Evolutionary conservation across 495 filamentous ascomycete genomes (phyloP).

Genomic region (Jackrogersella minutella): DNA sequence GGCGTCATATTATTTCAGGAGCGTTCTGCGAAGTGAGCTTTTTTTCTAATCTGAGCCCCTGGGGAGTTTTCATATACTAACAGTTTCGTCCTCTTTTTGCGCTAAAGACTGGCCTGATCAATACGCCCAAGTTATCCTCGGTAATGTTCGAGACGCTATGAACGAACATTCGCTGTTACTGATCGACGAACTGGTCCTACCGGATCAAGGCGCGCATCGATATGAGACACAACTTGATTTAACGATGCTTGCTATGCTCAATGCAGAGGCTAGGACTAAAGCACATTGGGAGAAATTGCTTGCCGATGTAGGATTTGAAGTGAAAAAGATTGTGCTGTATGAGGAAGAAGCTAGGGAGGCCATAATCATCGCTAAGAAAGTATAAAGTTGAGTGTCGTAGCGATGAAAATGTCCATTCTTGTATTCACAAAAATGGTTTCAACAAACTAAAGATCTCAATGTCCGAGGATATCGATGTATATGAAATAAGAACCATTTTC

Average conservation of each 20-base stretch:
- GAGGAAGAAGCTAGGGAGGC: constrained; percentile 32
- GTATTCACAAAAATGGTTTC: not conserved
- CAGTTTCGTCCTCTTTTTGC: constrained; percentile 11
- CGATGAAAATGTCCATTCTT: not conserved
- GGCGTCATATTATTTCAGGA: constrained; percentile 50
- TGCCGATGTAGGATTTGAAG: constrained; percentile 46
- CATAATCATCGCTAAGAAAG: constrained; percentile 34
- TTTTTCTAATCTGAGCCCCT: not conserved
- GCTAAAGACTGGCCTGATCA: constrained; percentile 54
- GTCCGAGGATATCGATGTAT: too few species aligned
- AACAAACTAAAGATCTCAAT: constrained; percentile 8
- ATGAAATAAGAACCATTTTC: too few species aligned
- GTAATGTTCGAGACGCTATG: constrained; percentile 49
- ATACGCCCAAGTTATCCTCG: constrained; percentile 49
- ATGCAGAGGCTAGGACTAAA: constrained; percentile 52
- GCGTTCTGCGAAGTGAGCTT: constrained; percentile 40
- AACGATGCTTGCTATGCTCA: constrained; percentile 51
- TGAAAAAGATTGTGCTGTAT: constrained; percentile 31
- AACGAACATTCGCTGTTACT: constrained; percentile 50
- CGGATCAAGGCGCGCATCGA: constrained; percentile 41
- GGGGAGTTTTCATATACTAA: constrained; percentile 10
- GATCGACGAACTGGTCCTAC: constrained; percentile 56
- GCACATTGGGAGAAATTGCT: constrained; percentile 53
- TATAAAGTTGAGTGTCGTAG: not conserved
- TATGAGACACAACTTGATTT: constrained; percentile 48